phyloP scores from a whole-genome alignment of 176 grass and related monocot species.

The Oryza longistaminata region DNA sequence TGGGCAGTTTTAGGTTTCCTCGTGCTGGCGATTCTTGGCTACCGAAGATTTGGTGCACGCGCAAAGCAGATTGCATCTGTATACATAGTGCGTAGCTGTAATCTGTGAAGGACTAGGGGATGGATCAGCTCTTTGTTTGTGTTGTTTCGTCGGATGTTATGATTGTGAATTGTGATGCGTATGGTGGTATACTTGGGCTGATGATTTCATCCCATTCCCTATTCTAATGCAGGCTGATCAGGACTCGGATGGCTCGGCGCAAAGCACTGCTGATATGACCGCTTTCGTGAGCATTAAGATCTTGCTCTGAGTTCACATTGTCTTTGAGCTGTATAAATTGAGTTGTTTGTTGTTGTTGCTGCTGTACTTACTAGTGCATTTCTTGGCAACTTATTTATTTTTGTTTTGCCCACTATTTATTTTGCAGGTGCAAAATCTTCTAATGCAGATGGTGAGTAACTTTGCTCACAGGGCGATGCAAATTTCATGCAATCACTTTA shows the following conservation, averaged over 20 bases:
- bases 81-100: neutral
- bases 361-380: neutral
- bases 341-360: neutral
- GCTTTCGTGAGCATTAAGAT: conserved; percentile 62
- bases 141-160: neutral
- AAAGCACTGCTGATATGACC: conserved; percentile 74
- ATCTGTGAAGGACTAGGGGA: neutral
- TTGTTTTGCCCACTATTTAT: neutral
- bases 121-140: neutral
- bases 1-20: neutral
- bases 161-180: neutral
- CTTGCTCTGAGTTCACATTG: neutral
- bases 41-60: neutral
- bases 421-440: conserved; percentile 91
- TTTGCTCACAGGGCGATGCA: neutral
- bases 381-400: conserved; percentile 21
- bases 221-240: conserved; percentile 51
- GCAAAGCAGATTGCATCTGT: neutral
- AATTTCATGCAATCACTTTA: neutral
- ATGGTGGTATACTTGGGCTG: neutral
- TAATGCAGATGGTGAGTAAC: conserved; percentile 77
- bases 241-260: conserved; percentile 62
- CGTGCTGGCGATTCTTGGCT: no score
- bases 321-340: neutral
- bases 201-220: neutral